Evolutionary conservation across 768 basidiomycete genomes (phyloP).

Genomic region (Podaxis sp.): DNA sequence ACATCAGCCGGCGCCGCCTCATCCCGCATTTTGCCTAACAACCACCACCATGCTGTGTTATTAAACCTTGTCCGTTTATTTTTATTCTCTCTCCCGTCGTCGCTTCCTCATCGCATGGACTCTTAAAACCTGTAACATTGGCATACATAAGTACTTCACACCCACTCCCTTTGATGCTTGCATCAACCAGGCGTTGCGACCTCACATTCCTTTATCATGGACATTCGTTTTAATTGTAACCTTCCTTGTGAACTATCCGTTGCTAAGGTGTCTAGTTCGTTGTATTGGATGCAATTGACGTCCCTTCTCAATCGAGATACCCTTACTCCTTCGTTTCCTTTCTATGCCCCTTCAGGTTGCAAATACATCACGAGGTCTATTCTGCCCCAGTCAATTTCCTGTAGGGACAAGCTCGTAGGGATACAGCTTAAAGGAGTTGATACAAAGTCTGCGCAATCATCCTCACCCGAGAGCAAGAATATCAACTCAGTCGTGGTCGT

Average conservation of each 20-base stretch:
- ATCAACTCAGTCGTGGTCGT: constrained; percentile 66
- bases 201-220: constrained; percentile 9
- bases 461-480: background rate
- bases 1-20: constrained; percentile 23
- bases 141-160: background rate
- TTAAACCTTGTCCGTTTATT: background rate
- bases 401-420: background rate
- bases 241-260: constrained; percentile 8
- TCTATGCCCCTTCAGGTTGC: background rate
- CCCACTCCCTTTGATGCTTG: background rate
- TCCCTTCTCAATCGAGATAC: background rate
- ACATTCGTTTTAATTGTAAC: constrained; percentile 10
- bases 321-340: background rate
- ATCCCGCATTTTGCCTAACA: constrained; percentile 13
- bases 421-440: background rate
- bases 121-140: constrained; percentile 13
- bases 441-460: background rate
- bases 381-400: background rate
- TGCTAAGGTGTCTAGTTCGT: constrained; percentile 10
- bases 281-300: background rate
- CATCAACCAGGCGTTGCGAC: constrained; percentile 1
- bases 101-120: constrained; percentile 4
- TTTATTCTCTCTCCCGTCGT: background rate
- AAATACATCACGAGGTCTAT: too few species aligned
- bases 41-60: background rate